Base-by-base conservation (phyloP, 805 yeast species). In the Cyberlindnera galapagoensis region DNA sequence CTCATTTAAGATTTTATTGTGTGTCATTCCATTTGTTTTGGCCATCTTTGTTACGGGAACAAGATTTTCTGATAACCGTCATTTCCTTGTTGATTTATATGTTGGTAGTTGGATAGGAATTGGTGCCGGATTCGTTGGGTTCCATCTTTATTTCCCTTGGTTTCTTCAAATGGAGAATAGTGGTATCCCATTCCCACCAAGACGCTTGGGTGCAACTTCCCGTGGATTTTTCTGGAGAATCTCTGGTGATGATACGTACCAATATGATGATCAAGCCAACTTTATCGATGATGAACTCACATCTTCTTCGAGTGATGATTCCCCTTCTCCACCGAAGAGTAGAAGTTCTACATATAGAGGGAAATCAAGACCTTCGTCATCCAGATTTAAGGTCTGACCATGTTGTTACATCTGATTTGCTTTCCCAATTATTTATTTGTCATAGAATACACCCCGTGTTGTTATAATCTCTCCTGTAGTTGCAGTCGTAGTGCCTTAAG, bases 1-100 rank as follows among this genome's bases (percentile, higher is more conserved):
- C 6, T 52, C 63, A 7, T 42, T 53, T 30, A 63, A 63, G 31
- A 40, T 57, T 0, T 20, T 65, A 0, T 10, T 57, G 5, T 50
- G 60, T 1, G 27, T 62, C 3, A n/a, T 56, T 3, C 73, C 74
- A 0, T 36, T 60, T 4, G 36, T 51, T 9, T 22, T 59, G 4
- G 63, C 72, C 0, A 30, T 53, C 2, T 45, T 50, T 26, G 58
- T 68, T 3, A 44, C 69, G 0, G 52, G 60, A 15, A 59, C 73
- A 3, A 47, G 74, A 33, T 51, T 62, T n/a, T 63, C 73, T n/a
- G 74, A 69, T 38, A 63, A 67, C 41, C 47, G 72, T 21, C 73
- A 68, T 43, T 63, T 57, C 34, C 31, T 63, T 4, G 18, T 49
- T 16, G 74, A 69, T 43, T 59, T 68, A 9, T 31, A 63, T 6